Evolutionary conservation across 2,329 filamentous ascomycete species (phyloP), one percentile per base, ranked within the genome.

Genomic region (Stachybotrys elegans): DNA sequence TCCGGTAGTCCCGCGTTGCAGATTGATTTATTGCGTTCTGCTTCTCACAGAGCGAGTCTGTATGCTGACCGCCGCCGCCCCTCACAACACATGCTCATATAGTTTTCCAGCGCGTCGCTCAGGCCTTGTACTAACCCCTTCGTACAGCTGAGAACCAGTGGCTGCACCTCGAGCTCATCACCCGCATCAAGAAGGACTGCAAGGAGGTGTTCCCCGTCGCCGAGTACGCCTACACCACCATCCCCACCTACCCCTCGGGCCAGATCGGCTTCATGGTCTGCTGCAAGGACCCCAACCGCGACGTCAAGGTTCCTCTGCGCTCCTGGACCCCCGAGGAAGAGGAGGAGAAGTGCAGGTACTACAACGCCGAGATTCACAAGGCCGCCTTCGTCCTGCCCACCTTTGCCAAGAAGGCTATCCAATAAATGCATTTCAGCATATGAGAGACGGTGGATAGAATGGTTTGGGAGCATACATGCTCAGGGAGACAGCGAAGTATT

Each of bases 231-330:
- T 98, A 96, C 81, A 97, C 92, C 62, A 97, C 92, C 60, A 98
- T 98, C 70, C 93, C 93, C 48, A 98, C 93, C 65, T 98, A 98
- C 78, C 93, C 93, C 55, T 95, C 89, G 45, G 93, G 93, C 66
- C 93, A 98, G 77, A 98, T 98, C 62, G 93, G 93, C 66, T 98
- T 98, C 84, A 96, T 98, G 91, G 88, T 98, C 65, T 97, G 93
- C 84, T 88, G 79, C 84, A 97, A 98, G 83, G 92, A 97, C 66
- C 75, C 83, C 66, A 82, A 71, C 63, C 81, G 84, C 67, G 80
- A 98, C 71, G 79, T 97, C 65, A 88, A 80, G 69, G 87, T 84
- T 70, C 93, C 93, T 43, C 63, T 96, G 50, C 86, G 93, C 62
- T 76, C 71, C 58, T 95, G 90, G 85, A 76, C 81, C 51, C 65